phyloP scores from a whole-genome alignment of 2,329 filamentous ascomycete species.

The Colletotrichum coccodes region DNA sequence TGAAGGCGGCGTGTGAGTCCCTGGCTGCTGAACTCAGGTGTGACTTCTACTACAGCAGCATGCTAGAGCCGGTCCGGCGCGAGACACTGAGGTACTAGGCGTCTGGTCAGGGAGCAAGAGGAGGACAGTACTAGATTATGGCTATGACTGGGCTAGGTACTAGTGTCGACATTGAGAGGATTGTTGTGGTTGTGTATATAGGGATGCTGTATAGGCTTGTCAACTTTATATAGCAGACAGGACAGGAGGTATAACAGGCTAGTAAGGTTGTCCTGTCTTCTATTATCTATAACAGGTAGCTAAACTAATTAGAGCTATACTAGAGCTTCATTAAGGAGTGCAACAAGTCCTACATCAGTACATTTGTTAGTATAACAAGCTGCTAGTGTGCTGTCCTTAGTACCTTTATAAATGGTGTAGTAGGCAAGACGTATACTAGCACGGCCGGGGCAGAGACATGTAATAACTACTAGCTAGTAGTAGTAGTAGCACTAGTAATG shows the following conservation, averaged over 20 bases:
- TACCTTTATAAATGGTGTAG: not conserved
- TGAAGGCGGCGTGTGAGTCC: too few species aligned
- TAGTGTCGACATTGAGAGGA: not conserved
- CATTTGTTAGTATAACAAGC: not conserved
- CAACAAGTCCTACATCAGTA: not conserved
- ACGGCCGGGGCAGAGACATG: not conserved
- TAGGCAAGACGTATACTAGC: not conserved
- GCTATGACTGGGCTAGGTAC: not conserved
- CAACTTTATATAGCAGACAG: not conserved
- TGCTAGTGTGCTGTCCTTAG: not conserved
- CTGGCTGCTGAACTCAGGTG: too few species aligned
- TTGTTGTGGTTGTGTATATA: not conserved
- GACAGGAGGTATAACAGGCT: not conserved
- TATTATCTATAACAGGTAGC: not conserved
- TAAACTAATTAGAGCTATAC: not conserved
- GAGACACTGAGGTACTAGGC: too few species aligned
- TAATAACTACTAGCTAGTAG: not conserved
- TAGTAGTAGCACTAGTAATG: not conserved
- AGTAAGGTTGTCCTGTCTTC: not conserved
- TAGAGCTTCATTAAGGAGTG: not conserved
- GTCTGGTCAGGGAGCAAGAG: too few species aligned
- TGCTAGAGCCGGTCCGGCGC: too few species aligned
- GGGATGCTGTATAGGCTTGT: not conserved
- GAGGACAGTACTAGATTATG: not conserved
- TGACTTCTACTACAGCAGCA: too few species aligned